A percentile compares a stretch with the other conserved stretches of the same genome.
Evolutionary conservation across 202 grass and related monocot genomes (phyloP).

Genomic region (Panicum hallii): DNA sequence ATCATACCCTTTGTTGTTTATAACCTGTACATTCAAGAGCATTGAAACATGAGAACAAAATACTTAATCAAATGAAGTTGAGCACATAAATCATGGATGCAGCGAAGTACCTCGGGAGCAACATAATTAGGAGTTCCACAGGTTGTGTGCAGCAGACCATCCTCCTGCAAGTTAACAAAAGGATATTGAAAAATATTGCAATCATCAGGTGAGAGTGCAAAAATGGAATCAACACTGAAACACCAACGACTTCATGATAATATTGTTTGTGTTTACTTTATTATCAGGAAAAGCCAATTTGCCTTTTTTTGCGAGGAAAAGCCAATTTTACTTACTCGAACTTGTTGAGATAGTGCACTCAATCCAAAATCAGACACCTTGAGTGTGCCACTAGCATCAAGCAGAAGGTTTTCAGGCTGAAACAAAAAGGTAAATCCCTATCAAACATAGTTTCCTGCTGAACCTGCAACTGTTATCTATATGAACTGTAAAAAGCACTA

Average conservation of each 20-base stretch:
- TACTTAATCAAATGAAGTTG: conserved; percentile 18
- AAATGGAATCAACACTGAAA: background rate
- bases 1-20: conserved; percentile 97
- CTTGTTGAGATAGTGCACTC: conserved; percentile 92
- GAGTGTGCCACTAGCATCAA: conserved; percentile 78
- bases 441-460: conserved; percentile 26
- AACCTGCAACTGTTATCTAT: conserved; percentile 8
- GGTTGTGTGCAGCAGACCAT: conserved; percentile 89
- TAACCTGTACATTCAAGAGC: conserved; percentile 60
- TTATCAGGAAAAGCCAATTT: background rate
- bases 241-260: background rate
- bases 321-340: conserved; percentile 65
- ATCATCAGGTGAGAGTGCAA: conserved; percentile 2
- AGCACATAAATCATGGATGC: conserved; percentile 11
- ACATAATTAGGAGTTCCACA: conserved; percentile 99
- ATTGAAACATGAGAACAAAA: conserved; percentile 51
- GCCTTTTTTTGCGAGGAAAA: background rate
- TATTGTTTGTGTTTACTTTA: background rate
- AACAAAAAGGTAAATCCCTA: conserved; percentile 10
- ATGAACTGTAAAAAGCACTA: conserved; percentile 3
- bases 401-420: conserved; percentile 94
- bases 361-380: conserved; percentile 97
- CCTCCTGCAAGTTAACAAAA: conserved; percentile 69
- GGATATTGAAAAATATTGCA: conserved; percentile 12
- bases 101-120: conserved; percentile 79